Evolutionary conservation across 1,139 yeast species (phyloP), one percentile per base, ranked within the genome.

Genomic region (Yamadazyma diospyri): DNA sequence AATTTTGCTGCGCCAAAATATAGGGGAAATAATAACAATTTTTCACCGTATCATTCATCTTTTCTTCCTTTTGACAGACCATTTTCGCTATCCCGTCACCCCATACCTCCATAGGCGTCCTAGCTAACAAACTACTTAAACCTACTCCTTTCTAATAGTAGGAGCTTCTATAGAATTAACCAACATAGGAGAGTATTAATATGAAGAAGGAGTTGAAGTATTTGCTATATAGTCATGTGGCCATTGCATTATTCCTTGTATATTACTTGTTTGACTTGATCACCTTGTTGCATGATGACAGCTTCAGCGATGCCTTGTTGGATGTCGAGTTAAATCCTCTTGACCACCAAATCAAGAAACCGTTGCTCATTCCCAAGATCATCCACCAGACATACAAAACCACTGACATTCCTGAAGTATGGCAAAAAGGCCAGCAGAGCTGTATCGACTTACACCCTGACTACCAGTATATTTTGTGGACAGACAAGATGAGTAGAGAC

Each of bases 311-410:
- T 50, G 83, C 83, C 3, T 61, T 84, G 30, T 56, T 73, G 14
- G 75, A 72, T 37, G 61, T 67, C 21, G 94, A 84, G 44, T 57
- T 83, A 37, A 66, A 70, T 43, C 76, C 78, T 4, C 51, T 57
- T 23, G 67, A 59, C 34, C 64, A 63, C 10, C 49, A 48, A 13
- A 51, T 66, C 20, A 61, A 61, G 21, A 61, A 61, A 42, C 77
- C 76, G 9, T 66, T 69, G 38, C 51, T 80, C 30, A 85, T 88
- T 31, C 97, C 97, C 24, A 85, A 83, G 51, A 87, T 88, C 53
- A 87, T 88, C 37, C 97, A 88, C 55, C 97, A 88, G 59, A 88
- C 97, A 11, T 88, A 88, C 61, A 88, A 86, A 57, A 81, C 84
- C 17, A 72, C 64, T 14, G 72, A 78, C 16, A 75, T 88, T 17